These are phyloP conservation scores for Uncinocarpus reesii DNA, from an alignment of 2,329 filamentous ascomycete genomes.

Conservation along the genomic window DNA sequence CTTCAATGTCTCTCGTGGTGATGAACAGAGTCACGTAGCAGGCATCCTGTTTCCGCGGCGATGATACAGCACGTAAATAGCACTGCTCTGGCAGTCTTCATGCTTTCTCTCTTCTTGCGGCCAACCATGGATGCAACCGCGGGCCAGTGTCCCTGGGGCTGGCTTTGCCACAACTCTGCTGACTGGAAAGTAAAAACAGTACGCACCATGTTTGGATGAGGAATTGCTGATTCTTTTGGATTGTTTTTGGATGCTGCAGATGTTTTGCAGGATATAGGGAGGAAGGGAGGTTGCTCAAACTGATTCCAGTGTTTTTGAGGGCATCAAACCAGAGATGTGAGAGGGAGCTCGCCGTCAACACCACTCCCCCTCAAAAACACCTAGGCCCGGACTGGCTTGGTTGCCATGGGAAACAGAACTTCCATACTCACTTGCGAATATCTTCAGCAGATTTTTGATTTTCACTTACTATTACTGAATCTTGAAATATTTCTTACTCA, in stretches of 20 bases:
- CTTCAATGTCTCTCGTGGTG: too few relatives aligned
- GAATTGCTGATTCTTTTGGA: neutral
- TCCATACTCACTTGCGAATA: too few relatives aligned
- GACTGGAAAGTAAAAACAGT: constrained; percentile 1
- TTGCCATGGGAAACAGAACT: constrained; percentile 14
- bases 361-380: neutral
- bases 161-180: neutral
- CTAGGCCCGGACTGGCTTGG: neutral
- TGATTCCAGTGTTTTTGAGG: neutral
- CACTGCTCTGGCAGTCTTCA: neutral
- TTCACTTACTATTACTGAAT: too few relatives aligned
- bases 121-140: constrained; percentile 5
- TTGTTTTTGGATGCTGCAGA: too few relatives aligned
- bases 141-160: neutral
- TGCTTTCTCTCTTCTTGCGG: neutral
- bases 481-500: too few relatives aligned
- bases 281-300: too few relatives aligned
- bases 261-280: too few relatives aligned
- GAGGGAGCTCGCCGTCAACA: neutral
- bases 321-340: neutral
- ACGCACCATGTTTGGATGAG: constrained; percentile 5
- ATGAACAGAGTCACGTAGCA: neutral
- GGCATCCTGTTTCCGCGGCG: constrained; percentile 7
- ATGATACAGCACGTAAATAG: neutral
- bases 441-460: too few relatives aligned